Conservation (phyloP, 2,329 filamentous ascomycete genomes). For the Pseudocercospora crystallina region DNA sequence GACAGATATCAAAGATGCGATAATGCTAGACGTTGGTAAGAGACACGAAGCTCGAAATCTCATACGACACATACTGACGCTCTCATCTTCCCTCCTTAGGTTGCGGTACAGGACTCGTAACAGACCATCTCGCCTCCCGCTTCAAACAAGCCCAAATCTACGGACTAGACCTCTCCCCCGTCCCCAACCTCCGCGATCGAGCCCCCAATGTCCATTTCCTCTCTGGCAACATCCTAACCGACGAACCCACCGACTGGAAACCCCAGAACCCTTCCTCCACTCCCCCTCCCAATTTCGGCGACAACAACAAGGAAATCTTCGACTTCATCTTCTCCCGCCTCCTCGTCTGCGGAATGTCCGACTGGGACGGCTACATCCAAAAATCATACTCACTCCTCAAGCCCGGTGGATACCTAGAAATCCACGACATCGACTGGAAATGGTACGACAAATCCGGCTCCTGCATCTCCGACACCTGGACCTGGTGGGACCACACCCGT, state of each 20-base stretch:
- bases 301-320: slow-evolving; percentile 3
- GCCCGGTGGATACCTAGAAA: slow-evolving; percentile 22
- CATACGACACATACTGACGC: too few relatives aligned
- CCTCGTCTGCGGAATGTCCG: slow-evolving; percentile 22
- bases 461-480: slow-evolving; percentile 18
- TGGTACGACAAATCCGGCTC: slow-evolving; percentile 5
- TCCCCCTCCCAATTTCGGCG: background rate
- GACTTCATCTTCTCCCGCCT: slow-evolving; percentile 27
- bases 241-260: slow-evolving; percentile 1
- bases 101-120: slow-evolving; percentile 34
- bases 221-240: slow-evolving; percentile 13
- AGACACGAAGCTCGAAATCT: too few relatives aligned
- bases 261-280: too few relatives aligned
- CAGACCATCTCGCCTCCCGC: slow-evolving; percentile 20
- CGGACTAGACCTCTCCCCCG: slow-evolving; percentile 36
- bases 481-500: slow-evolving; percentile 13
- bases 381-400: slow-evolving; percentile 14
- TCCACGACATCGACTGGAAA: slow-evolving; percentile 22
- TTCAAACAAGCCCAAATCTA: slow-evolving; percentile 32
- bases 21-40: slow-evolving; percentile 30
- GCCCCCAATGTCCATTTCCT: slow-evolving; percentile 14
- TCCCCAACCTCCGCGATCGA: slow-evolving; percentile 23
- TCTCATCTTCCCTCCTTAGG: too few relatives aligned
- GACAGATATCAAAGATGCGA: slow-evolving; percentile 13
- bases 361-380: slow-evolving; percentile 22